Evolutionary conservation across 768 basidiomycete species (phyloP).

Genomic region (Lactifluus subvellereus): DNA sequence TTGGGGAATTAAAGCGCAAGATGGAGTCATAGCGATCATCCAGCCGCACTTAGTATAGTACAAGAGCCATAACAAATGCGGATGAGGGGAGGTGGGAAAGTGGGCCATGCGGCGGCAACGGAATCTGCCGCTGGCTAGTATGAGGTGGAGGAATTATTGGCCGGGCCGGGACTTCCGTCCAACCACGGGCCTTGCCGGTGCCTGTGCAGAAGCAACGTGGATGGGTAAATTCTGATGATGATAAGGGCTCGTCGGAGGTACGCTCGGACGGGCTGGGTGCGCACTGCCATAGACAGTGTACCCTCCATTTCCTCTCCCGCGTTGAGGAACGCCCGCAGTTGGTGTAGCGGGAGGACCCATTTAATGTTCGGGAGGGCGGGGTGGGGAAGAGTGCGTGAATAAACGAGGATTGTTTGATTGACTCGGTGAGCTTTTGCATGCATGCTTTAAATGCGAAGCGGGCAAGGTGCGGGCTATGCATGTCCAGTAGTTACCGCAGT

Average conservation of each 20-base stretch:
- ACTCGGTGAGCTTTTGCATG: neutral
- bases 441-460: neutral
- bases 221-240: neutral
- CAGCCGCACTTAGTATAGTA: neutral
- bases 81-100: neutral
- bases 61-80: neutral
- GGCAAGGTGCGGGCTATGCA: neutral
- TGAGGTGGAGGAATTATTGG: neutral
- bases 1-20: neutral
- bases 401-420: neutral
- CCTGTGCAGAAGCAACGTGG: neutral
- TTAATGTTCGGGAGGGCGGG: neutral
- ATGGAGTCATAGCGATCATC: neutral
- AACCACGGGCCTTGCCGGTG: neutral
- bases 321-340: slow-evolving; percentile 4
- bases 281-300: neutral
- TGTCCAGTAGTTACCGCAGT: neutral
- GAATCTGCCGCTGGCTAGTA: too few species aligned
- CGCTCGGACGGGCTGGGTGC: neutral
- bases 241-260: neutral
- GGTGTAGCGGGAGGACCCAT: slow-evolving; percentile 18
- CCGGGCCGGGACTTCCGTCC: slow-evolving; percentile 3
- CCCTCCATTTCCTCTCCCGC: slow-evolving; percentile 1
- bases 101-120: too few species aligned
- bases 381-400: too few species aligned